These are phyloP conservation scores for Phytophthora sp. DNA, from an alignment of 352 stramenopile species.

Conservation along the genomic window DNA sequence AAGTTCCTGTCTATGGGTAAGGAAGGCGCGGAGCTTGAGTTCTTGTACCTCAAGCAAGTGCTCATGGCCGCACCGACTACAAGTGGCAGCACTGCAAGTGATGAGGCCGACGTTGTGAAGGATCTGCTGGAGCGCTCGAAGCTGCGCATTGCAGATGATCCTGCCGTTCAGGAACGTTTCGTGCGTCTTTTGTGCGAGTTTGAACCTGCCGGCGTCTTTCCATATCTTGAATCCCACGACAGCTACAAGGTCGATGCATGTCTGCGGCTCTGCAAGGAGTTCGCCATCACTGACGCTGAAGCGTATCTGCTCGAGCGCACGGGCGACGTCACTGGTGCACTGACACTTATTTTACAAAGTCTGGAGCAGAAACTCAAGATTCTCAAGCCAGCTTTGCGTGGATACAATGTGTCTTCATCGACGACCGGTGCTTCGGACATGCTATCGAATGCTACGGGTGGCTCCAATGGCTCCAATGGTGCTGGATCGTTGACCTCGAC, in stretches of 20 bases:
- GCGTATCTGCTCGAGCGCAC: slow-evolving; percentile 94
- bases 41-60: slow-evolving; percentile 81
- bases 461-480: slow-evolving; percentile 7
- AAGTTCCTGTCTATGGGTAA: slow-evolving; percentile 86
- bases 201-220: slow-evolving; percentile 75
- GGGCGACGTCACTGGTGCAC: slow-evolving; percentile 92
- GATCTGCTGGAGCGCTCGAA: slow-evolving; percentile 86
- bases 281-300: slow-evolving; percentile 85
- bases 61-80: slow-evolving; percentile 66
- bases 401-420: slow-evolving; percentile 64
- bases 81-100: slow-evolving; percentile 47
- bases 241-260: slow-evolving; percentile 89
- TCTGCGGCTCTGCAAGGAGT: slow-evolving; percentile 87
- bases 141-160: slow-evolving; percentile 79
- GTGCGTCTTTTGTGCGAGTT: slow-evolving; percentile 83
- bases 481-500: slow-evolving; percentile 18
- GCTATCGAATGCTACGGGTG: slow-evolving; percentile 32
- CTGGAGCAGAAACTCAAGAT: slow-evolving; percentile 94
- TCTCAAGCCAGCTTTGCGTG: slow-evolving; percentile 84
- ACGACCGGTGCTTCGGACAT: slow-evolving; percentile 41
- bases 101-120: slow-evolving; percentile 80
- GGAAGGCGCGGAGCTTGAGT: slow-evolving; percentile 77
- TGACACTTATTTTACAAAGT: slow-evolving; percentile 93
- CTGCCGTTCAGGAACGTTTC: slow-evolving; percentile 84
- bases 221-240: slow-evolving; percentile 84